Evolutionary conservation across 345 rosid genomes (phyloP), one percentile per base, ranked within the genome.

Genomic region (Stellera chamaejasme): DNA sequence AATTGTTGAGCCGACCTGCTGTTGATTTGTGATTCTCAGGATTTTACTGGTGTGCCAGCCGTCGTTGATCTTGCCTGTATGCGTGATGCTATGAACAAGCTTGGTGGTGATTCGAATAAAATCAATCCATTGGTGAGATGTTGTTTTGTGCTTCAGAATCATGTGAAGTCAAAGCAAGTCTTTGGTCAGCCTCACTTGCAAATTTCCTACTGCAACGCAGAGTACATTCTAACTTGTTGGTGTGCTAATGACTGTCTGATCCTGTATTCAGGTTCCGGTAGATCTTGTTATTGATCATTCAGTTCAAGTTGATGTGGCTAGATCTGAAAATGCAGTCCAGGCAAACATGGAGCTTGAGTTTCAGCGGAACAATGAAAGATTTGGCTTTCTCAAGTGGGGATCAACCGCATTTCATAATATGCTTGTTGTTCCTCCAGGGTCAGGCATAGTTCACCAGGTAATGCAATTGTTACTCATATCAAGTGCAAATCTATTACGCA

Each of bases 231-330:
- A 49, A 15, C 11, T 51, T 7, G 52, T 48, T 9, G n/a, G 28
- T 49, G 1, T 41, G 39, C 7, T 32, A 32, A 32, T 32, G 39
- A 32, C 8, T 32, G 39, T 32, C 7, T 32, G 39, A 3, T 0
- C 39, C 5, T 32, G 7, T 4, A 8, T 70, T 62, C 76, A 90
- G 97, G 96, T 90, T 56, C 96, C 96, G 4, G 97, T 90, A 60
- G 97, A 90, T 82, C 96, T 90, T 79, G 97, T 90, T 14, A 90
- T 90, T 63, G 97, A 90, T 71, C 97, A 90, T 75, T 90, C 97
- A 0, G 96, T 87, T 68, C 96, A 82, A 71, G 97, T 90, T 68
- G 97, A 90, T 66, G 94, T 90, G 57, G 93, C 96, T 55, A 72
- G 97, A 54, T 81, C 91, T 28, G 96, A 81, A 74, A 87, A 90